A percentile compares a stretch with the other conserved stretches of the same genome.
These are phyloP conservation scores for Dothistroma septosporum DNA, from an alignment of 2,329 filamentous ascomycete species.

Conservation along the genomic window DNA sequence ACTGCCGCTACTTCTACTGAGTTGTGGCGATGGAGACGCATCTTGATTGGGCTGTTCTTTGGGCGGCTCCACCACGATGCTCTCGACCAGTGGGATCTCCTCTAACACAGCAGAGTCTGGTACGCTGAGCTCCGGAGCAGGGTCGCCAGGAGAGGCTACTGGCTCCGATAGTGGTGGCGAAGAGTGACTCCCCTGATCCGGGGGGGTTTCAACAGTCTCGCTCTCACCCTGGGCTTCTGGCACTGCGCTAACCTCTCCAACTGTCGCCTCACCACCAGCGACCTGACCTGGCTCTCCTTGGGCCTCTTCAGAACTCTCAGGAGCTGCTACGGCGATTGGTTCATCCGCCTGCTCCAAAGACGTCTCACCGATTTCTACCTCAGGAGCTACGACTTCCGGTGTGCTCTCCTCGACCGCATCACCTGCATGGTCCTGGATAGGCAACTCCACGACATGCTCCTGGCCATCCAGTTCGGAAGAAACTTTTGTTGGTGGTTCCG, in stretches of 20 bases:
- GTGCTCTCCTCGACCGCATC: background rate
- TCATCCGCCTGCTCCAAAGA: background rate
- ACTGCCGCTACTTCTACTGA: constrained; percentile 23
- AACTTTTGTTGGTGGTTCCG: background rate
- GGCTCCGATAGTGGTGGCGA: background rate
- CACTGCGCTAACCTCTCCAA: background rate
- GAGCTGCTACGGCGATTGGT: background rate
- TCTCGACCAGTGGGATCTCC: background rate
- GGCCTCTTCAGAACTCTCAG: background rate
- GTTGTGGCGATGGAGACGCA: constrained; percentile 23
- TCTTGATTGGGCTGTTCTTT: background rate
- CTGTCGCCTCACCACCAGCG: background rate
- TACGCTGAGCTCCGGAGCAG: background rate
- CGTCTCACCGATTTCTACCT: background rate
- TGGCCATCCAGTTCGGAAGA: background rate
- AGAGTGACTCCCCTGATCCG: background rate
- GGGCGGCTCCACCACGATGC: background rate
- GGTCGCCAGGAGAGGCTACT: background rate
- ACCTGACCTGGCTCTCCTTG: background rate
- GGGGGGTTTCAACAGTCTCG: background rate
- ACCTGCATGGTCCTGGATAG: background rate
- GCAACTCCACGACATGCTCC: background rate
- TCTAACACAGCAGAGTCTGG: background rate
- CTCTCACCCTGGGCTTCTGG: background rate
- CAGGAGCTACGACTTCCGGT: background rate